Evolutionary conservation across 371 early-diverging fungal species (phyloP).

Genomic region (Thermomucor indicae-seudaticae): DNA sequence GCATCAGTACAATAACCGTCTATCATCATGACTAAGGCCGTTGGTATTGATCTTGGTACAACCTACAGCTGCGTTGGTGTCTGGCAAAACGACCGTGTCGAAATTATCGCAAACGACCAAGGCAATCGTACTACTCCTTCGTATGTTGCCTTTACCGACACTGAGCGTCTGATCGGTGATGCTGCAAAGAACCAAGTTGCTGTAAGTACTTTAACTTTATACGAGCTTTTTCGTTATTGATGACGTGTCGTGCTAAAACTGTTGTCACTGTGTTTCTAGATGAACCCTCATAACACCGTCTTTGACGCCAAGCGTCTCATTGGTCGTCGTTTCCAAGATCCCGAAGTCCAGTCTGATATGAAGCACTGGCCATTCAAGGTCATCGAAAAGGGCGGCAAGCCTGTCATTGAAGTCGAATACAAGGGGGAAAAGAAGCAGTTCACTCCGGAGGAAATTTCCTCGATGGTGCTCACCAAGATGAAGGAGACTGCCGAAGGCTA

Average conservation of each 20-base stretch:
- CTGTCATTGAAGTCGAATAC: slow-evolving; percentile 77
- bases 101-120: slow-evolving; percentile 91
- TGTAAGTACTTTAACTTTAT: slow-evolving; percentile 6
- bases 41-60: slow-evolving; percentile 55
- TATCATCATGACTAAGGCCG: slow-evolving; percentile 38
- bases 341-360: slow-evolving; percentile 74
- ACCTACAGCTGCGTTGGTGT: slow-evolving; percentile 78
- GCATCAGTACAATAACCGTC: not conserved
- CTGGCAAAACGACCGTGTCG: slow-evolving; percentile 51
- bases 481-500: slow-evolving; percentile 87
- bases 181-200: slow-evolving; percentile 90
- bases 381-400: slow-evolving; percentile 81
- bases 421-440: slow-evolving; percentile 67
- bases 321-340: slow-evolving; percentile 85
- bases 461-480: slow-evolving; percentile 82
- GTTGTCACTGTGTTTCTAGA: slow-evolving; percentile 16
- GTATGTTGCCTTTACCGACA: slow-evolving; percentile 87
- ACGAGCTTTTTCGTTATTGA: not conserved
- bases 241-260: not conserved
- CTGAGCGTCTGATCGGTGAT: slow-evolving; percentile 91
- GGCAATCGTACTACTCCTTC: slow-evolving; percentile 99
- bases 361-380: slow-evolving; percentile 86
- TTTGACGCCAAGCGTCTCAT: slow-evolving; percentile 93
- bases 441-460: slow-evolving; percentile 88
- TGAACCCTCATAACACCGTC: slow-evolving; percentile 84